phyloP scores from a whole-genome alignment of 306 rosid genomes.

The Quercus glauca region DNA sequence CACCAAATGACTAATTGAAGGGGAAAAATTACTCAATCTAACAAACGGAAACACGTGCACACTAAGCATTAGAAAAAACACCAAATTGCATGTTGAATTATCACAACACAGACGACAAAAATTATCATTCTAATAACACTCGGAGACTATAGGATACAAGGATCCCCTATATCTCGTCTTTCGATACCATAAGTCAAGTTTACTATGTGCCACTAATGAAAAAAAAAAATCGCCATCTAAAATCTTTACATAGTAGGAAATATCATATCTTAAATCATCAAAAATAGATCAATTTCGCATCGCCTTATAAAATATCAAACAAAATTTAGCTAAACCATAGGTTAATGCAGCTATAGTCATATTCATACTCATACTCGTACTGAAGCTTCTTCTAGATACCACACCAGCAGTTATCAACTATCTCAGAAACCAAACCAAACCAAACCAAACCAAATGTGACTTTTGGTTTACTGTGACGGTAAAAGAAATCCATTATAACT shows the following conservation, averaged over 20 bases:
- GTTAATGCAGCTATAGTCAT: background rate
- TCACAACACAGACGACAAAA: background rate
- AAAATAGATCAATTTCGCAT: background rate
- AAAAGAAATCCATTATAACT: background rate
- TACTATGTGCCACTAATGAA: background rate
- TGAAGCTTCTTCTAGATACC: no score
- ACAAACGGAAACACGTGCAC: no score
- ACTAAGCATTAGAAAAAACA: background rate
- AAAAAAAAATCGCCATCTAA: background rate
- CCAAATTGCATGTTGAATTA: background rate
- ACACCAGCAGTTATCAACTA: no score
- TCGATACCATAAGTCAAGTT: background rate
- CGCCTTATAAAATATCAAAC: background rate
- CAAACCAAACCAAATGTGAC: background rate
- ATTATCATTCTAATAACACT: background rate
- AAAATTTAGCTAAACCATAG: background rate
- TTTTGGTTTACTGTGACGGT: background rate
- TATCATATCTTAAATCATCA: background rate
- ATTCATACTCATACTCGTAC: background rate
- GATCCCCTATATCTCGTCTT: no score
- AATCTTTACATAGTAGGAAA: background rate
- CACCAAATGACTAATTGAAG: no score
- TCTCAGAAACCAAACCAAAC: background rate
- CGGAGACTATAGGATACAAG: background rate
- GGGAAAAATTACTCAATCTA: no score